Evolutionary conservation across 306 rosid genomes (phyloP).

Genomic region (Carpinus viminea): DNA sequence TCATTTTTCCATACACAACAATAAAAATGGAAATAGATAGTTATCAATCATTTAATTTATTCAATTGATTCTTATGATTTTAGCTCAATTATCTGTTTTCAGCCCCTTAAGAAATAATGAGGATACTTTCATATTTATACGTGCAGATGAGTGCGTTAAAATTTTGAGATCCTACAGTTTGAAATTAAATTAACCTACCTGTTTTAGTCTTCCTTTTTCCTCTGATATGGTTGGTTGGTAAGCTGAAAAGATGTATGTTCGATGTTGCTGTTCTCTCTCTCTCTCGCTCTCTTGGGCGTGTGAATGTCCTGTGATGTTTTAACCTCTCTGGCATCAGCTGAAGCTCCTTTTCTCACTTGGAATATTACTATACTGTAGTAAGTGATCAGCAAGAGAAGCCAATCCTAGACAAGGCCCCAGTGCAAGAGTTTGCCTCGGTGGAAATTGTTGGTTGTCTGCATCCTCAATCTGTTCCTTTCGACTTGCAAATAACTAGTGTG

Average conservation of each 20-base stretch:
- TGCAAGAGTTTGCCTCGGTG: neutral
- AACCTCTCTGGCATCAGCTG: too few species aligned
- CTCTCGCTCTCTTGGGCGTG: neutral
- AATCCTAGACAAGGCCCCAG: neutral
- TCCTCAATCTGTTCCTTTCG: neutral
- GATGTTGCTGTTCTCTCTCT: neutral
- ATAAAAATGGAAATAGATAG: constrained; percentile 32
- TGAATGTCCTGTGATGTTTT: too few species aligned
- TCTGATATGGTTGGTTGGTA: neutral
- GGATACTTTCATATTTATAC: constrained; percentile 17
- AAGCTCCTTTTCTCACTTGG: too few species aligned
- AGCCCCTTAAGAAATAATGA: constrained; percentile 20
- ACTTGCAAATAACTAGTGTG: neutral
- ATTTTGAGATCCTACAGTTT: neutral
- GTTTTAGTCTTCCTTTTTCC: neutral
- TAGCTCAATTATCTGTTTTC: constrained; percentile 35
- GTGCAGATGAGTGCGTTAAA: neutral
- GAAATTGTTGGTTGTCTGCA: neutral
- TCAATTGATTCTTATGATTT: constrained; percentile 57
- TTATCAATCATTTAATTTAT: constrained; percentile 62
- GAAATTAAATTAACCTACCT: neutral
- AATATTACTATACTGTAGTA: too few species aligned
- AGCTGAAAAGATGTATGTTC: neutral
- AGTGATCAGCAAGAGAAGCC: neutral
- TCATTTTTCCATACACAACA: constrained; percentile 47